Percentiles rank a stretch among this genome's conserved stretches.
These are phyloP conservation scores for Mentha longifolia DNA, from an alignment of 257 asterid genomes.

Conservation along the genomic window DNA sequence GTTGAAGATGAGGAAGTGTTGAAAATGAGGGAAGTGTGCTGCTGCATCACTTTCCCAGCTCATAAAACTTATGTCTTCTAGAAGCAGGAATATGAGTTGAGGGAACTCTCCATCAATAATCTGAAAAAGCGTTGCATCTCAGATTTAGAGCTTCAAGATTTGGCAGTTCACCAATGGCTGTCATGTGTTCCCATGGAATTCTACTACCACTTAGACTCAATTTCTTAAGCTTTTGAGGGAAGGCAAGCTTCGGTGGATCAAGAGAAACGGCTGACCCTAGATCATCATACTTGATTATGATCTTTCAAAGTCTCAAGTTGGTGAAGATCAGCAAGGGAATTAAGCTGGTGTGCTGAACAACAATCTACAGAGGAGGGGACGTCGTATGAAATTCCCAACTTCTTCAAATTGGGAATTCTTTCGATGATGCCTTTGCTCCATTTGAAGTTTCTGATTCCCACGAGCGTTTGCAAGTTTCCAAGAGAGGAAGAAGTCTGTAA, in stretches of 20 bases:
- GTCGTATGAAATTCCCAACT: conserved; percentile 18
- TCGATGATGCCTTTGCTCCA: not conserved
- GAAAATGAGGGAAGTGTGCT: too few relatives aligned
- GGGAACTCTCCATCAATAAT: conserved; percentile 3
- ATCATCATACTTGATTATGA: not conserved
- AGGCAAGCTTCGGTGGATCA: not conserved
- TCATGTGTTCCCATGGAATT: conserved; percentile 21
- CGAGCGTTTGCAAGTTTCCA: conserved; percentile 30
- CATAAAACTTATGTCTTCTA: too few relatives aligned
- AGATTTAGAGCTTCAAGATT: conserved; percentile 29
- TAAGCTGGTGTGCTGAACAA: conserved; percentile 13
- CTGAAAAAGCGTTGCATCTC: not conserved
- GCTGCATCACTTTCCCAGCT: too few relatives aligned
- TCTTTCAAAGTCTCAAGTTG: conserved; percentile 22
- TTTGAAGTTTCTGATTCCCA: not conserved
- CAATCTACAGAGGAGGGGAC: not conserved
- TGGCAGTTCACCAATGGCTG: conserved; percentile 10
- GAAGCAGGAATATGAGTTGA: too few relatives aligned
- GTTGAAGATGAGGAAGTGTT: too few relatives aligned
- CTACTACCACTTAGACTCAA: conserved; percentile 9
- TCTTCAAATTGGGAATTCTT: conserved; percentile 14
- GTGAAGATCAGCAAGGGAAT: too few relatives aligned
- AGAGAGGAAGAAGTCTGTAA: conserved; percentile 3
- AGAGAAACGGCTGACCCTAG: not conserved
- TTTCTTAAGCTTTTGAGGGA: conserved; percentile 10